A percentile compares a stretch with the other conserved stretches of the same genome.
Conservation (phyloP, 257 asterid species). For the Rubia yunnanensis region DNA sequence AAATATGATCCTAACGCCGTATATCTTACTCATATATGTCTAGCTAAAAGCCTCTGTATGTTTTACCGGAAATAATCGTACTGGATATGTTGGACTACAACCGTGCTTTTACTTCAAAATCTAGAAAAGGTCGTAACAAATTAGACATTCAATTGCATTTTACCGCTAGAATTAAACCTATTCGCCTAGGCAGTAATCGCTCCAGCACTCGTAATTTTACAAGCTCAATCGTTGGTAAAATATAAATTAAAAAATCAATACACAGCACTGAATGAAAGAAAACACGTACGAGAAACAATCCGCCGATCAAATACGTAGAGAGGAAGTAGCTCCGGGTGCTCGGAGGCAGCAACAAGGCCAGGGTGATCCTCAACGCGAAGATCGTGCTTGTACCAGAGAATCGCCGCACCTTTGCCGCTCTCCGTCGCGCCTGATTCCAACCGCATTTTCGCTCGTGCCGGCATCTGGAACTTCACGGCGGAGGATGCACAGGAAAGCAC, state of each 20-base stretch:
- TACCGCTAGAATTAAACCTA: background rate
- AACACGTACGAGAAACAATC: slow-evolving; percentile 51
- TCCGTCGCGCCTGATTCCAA: slow-evolving; percentile 26
- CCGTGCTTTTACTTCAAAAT: background rate
- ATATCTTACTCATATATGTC: background rate
- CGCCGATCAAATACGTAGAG: slow-evolving; percentile 83
- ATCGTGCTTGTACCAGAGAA: slow-evolving; percentile 88
- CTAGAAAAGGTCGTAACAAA: background rate
- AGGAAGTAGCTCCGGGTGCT: slow-evolving; percentile 52
- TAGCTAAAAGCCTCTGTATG: background rate
- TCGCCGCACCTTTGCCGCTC: slow-evolving; percentile 35
- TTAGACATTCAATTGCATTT: background rate
- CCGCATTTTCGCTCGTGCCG: slow-evolving; percentile 10
- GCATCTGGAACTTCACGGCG: slow-evolving; percentile 17
- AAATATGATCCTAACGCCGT: background rate
- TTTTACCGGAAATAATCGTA: background rate
- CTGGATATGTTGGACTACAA: background rate
- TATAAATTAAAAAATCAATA: no score
- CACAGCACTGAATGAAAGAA: background rate
- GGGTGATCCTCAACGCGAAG: slow-evolving; percentile 86
- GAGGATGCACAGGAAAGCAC: slow-evolving; percentile 22
- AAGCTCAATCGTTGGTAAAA: background rate
- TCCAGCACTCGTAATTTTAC: background rate
- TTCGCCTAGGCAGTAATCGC: background rate
- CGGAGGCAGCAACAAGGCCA: slow-evolving; percentile 59